These are phyloP conservation scores for Penicillium sp. DNA, from an alignment of 2,329 filamentous ascomycete genomes.

Conservation along the genomic window DNA sequence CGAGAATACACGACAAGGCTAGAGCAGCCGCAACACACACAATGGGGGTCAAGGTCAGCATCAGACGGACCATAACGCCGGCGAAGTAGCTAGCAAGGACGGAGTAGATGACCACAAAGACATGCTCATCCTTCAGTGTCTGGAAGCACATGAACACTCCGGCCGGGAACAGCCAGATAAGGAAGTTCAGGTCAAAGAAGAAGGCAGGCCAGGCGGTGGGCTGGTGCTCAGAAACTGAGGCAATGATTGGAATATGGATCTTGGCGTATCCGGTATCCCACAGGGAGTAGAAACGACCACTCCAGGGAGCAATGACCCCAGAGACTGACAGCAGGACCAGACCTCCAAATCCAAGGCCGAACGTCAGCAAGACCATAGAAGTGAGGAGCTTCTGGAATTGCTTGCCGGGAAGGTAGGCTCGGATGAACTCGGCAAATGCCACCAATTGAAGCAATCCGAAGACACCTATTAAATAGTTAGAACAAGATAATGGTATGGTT, in stretches of 20 bases:
- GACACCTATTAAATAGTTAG: slow-evolving; percentile 60
- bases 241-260: slow-evolving; percentile 98
- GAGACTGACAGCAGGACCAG: slow-evolving; percentile 80
- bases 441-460: slow-evolving; percentile 95
- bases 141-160: slow-evolving; percentile 99
- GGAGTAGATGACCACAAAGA: slow-evolving; percentile 97
- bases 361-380: slow-evolving; percentile 69
- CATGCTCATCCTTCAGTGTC: slow-evolving; percentile 88
- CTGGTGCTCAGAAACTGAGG: slow-evolving; percentile 98
- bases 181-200: slow-evolving; percentile 97
- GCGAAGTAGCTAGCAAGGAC: slow-evolving; percentile 97
- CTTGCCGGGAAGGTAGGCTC: slow-evolving; percentile 81
- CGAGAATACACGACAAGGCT: slow-evolving; percentile 80
- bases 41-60: slow-evolving; percentile 94
- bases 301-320: slow-evolving; percentile 95
- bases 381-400: slow-evolving; percentile 92
- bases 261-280: slow-evolving; percentile 99
- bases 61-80: slow-evolving; percentile 98
- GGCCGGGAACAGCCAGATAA: slow-evolving; percentile 98
- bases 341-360: slow-evolving; percentile 69
- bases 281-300: slow-evolving; percentile 96
- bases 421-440: slow-evolving; percentile 86
- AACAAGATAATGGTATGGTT: background rate
- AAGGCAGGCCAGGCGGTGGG: slow-evolving; percentile 98
- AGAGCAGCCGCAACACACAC: slow-evolving; percentile 93